Conservation (phyloP, 1,284 basidiomycete genomes). For the Taiwanofungus camphoratus region DNA sequence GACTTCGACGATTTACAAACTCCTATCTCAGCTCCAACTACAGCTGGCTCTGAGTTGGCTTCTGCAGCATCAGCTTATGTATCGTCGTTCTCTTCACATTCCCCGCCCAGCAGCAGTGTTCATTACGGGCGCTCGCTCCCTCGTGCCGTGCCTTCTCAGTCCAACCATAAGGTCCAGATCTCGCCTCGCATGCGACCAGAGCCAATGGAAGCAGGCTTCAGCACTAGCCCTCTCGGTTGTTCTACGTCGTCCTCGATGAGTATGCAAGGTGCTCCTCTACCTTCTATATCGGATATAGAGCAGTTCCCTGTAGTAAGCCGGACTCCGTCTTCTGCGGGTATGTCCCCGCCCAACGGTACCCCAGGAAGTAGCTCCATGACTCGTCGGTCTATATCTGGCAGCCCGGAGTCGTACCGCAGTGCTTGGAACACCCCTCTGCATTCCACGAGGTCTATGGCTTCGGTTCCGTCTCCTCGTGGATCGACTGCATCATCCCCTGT, state of each 20-base stretch:
- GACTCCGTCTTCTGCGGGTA: constrained; percentile 18
- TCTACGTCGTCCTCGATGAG: constrained; percentile 8
- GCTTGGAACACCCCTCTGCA: constrained; percentile 30
- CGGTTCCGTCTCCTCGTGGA: constrained; percentile 17
- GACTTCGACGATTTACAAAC: constrained; percentile 46
- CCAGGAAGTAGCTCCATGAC: constrained; percentile 6
- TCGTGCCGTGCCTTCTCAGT: constrained; percentile 17
- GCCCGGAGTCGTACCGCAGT: constrained; percentile 21
- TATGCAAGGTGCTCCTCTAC: constrained; percentile 3
- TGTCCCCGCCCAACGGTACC: constrained; percentile 14
- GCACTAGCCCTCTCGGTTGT: constrained; percentile 12
- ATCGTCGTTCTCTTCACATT: constrained; percentile 14
- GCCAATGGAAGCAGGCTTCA: constrained; percentile 30
- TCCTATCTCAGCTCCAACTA: constrained; percentile 17
- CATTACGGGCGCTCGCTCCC: constrained; percentile 14
- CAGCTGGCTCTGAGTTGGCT: constrained; percentile 15
- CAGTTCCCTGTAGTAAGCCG: constrained; percentile 22
- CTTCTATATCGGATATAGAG: constrained; percentile 12
- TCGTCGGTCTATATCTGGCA: constrained; percentile 18
- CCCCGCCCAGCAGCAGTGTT: constrained; percentile 12
- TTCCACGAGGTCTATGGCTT: constrained; percentile 18
- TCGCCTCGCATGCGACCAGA: constrained; percentile 32
- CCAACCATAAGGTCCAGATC: constrained; percentile 29
- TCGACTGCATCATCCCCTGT: constrained; percentile 4
- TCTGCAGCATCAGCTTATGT: constrained; percentile 12